phyloP scores from a whole-genome alignment of 805 yeast species.

The Metschnikowia corniflorae region DNA sequence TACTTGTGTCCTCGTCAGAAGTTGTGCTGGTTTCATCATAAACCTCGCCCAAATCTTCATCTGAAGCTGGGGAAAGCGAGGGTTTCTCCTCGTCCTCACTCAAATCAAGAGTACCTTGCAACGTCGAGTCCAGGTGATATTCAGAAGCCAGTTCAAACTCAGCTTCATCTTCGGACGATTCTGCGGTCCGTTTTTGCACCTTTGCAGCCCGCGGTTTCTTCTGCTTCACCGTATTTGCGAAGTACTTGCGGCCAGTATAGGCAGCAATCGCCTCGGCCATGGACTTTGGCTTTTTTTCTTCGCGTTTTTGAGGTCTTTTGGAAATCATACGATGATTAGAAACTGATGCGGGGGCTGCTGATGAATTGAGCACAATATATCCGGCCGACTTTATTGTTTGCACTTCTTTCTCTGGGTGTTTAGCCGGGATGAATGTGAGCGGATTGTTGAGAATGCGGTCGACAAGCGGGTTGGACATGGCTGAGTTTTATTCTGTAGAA shows the following conservation, averaged over 20 bases:
- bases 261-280: conserved; percentile 60
- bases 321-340: background rate
- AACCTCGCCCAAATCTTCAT: conserved; percentile 25
- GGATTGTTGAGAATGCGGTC: conserved; percentile 63
- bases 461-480: conserved; percentile 48
- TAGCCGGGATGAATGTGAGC: conserved; percentile 59
- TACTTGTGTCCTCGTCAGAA: background rate
- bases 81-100: background rate
- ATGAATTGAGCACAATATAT: conserved; percentile 16
- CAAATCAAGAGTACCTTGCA: conserved; percentile 10
- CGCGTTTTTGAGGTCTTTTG: conserved; percentile 4
- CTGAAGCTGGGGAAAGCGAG: background rate
- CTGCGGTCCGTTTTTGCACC: conserved; percentile 13
- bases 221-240: conserved; percentile 39
- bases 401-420: conserved; percentile 24
- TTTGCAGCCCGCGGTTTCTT: conserved; percentile 7
- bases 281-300: conserved; percentile 29
- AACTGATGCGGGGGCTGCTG: conserved; percentile 5
- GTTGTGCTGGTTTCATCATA: background rate
- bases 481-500: no score
- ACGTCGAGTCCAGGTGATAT: conserved; percentile 20
- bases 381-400: conserved; percentile 15
- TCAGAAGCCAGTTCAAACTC: conserved; percentile 35
- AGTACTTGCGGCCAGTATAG: conserved; percentile 52
- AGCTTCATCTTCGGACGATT: conserved; percentile 15